These are phyloP conservation scores for Pseudocercospora vitis DNA, from an alignment of 2,329 filamentous ascomycete genomes.

Conservation along the genomic window DNA sequence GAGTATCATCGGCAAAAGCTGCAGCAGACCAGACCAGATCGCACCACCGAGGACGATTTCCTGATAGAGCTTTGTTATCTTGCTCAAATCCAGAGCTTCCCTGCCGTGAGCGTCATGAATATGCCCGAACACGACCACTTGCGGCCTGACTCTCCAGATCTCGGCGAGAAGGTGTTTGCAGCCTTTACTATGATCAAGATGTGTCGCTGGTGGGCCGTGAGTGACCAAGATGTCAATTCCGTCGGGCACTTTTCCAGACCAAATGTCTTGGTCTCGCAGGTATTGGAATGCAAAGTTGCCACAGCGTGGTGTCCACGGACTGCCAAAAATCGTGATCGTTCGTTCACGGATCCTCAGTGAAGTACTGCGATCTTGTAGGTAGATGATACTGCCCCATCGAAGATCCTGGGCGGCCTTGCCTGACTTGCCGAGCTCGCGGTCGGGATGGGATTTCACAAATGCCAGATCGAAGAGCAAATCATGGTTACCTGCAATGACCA, in stretches of 20 bases:
- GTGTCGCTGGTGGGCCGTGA: conserved; percentile 41
- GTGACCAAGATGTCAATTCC: conserved; percentile 44
- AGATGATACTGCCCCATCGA: conserved; percentile 38
- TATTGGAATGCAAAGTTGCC: conserved; percentile 54
- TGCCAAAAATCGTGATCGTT: conserved; percentile 70
- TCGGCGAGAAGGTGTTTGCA: conserved; percentile 26
- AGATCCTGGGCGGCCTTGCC: conserved; percentile 22
- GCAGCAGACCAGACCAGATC: neutral
- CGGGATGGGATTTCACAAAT: neutral
- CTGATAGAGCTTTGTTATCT: neutral
- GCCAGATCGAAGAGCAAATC: conserved; percentile 22
- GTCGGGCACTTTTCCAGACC: conserved; percentile 19
- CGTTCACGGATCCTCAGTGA: conserved; percentile 55
- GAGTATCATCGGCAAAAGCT: neutral
- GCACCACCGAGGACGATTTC: neutral
- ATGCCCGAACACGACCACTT: conserved; percentile 43
- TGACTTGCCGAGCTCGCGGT: conserved; percentile 20
- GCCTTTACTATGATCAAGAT: conserved; percentile 41
- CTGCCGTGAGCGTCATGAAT: conserved; percentile 40
- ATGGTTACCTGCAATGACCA: conserved; percentile 32
- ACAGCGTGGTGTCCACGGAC: conserved; percentile 66
- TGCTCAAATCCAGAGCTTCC: conserved; percentile 9
- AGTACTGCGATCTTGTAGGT: conserved; percentile 36
- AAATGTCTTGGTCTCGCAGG: conserved; percentile 30
- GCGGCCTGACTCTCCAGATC: conserved; percentile 38